These are phyloP conservation scores for Talaromyces sp. DNA, from an alignment of 2,329 filamentous ascomycete species.

Conservation along the genomic window DNA sequence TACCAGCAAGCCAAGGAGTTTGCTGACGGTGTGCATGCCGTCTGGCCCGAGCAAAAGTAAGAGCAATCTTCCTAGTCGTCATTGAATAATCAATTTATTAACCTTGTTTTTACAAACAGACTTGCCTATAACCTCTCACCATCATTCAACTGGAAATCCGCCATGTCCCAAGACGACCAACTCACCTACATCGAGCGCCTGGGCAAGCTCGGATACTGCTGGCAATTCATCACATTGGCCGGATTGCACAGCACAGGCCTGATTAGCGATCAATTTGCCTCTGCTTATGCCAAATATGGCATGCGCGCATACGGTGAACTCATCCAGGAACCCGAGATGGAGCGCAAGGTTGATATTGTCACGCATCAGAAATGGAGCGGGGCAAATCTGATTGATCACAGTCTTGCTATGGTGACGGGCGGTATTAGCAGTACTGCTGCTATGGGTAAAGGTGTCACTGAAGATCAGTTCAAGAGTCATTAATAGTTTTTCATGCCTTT, in stretches of 20 bases:
- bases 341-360: conserved; percentile 81
- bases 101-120: conserved; percentile 40
- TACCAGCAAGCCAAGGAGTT: conserved; percentile 89
- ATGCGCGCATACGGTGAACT: conserved; percentile 98
- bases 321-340: conserved; percentile 97
- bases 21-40: conserved; percentile 84
- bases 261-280: conserved; percentile 82
- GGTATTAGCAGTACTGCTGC: conserved; percentile 87
- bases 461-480: conserved; percentile 83
- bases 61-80: conserved; percentile 29
- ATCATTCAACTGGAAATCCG: conserved; percentile 99
- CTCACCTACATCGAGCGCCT: conserved; percentile 96
- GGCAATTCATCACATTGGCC: conserved; percentile 99
- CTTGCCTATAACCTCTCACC: conserved; percentile 97
- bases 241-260: conserved; percentile 93
- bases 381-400: conserved; percentile 87
- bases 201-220: conserved; percentile 86
- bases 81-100: background rate
- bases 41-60: conserved; percentile 94
- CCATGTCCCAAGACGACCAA: conserved; percentile 86
- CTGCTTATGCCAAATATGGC: conserved; percentile 71
- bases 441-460: conserved; percentile 96
- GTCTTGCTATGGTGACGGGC: conserved; percentile 95
- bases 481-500: background rate
- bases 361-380: conserved; percentile 99